Evolutionary conservation across 2,329 filamentous ascomycete species (phyloP).

Genomic region (Graphiopsis chlorocephala): DNA sequence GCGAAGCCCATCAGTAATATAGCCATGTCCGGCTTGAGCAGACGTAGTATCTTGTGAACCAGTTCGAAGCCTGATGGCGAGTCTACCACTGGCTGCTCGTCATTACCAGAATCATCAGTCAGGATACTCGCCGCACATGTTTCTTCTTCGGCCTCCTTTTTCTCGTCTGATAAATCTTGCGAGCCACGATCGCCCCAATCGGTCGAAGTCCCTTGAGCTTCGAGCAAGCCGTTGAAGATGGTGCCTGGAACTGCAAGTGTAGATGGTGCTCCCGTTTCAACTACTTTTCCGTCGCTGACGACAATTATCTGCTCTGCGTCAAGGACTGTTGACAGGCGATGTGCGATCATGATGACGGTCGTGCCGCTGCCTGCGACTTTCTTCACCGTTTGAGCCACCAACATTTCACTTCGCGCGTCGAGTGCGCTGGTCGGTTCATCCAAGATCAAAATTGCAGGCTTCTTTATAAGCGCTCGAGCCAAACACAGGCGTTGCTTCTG

Average conservation of each 20-base stretch:
- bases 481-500: conserved; percentile 49
- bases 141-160: conserved; percentile 4
- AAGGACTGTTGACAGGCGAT: conserved; percentile 72
- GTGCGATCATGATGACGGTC: conserved; percentile 70
- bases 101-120: neutral
- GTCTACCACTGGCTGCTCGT: conserved; percentile 4
- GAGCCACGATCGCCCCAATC: neutral
- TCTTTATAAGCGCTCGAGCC: conserved; percentile 45
- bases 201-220: conserved; percentile 21
- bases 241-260: conserved; percentile 47
- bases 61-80: conserved; percentile 5
- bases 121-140: conserved; percentile 5
- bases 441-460: conserved; percentile 45
- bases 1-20: conserved; percentile 43
- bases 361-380: conserved; percentile 47
- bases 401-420: conserved; percentile 43
- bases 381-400: conserved; percentile 44
- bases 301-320: conserved; percentile 79
- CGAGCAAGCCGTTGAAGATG: conserved; percentile 29
- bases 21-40: conserved; percentile 36
- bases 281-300: conserved; percentile 64
- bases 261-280: conserved; percentile 61
- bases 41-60: conserved; percentile 2
- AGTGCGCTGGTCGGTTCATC: conserved; percentile 49
- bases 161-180: neutral